A percentile compares a stretch with the other conserved stretches of the same genome.
phyloP scores from a whole-genome alignment of 257 asterid species.

The Nicotiana otophora region DNA sequence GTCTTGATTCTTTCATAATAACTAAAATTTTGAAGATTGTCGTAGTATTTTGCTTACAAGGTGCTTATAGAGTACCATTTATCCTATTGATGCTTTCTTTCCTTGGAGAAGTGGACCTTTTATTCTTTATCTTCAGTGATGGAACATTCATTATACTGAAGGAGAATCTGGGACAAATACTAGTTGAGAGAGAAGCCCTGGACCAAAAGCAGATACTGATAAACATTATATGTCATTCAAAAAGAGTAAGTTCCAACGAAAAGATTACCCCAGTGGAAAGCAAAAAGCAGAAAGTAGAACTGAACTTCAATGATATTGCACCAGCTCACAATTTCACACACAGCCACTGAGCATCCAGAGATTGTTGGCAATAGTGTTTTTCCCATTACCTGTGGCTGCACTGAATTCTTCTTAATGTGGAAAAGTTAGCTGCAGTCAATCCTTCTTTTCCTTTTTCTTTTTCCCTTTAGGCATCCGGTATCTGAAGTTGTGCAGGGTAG shows the following conservation, averaged over 20 bases:
- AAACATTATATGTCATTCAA: background rate
- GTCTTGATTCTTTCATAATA: background rate
- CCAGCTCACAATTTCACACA: slow-evolving; percentile 2
- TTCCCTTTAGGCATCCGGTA: background rate
- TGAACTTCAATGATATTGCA: slow-evolving; percentile 9
- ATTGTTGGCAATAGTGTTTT: background rate
- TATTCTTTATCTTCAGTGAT: background rate
- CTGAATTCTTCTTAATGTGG: background rate
- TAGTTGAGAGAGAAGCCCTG: background rate
- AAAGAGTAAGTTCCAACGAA: background rate
- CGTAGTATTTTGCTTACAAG: background rate
- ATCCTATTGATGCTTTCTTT: background rate
- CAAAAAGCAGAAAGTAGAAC: slow-evolving; percentile 8
- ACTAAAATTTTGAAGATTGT: background rate
- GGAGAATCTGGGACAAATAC: slow-evolving; percentile 2
- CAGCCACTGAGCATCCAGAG: background rate
- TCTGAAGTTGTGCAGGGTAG: background rate
- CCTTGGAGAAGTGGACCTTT: background rate
- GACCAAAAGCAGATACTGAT: slow-evolving; percentile 3
- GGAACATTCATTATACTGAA: background rate
- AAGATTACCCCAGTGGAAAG: slow-evolving; percentile 8
- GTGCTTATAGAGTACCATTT: slow-evolving; percentile 3
- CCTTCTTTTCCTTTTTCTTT: background rate
- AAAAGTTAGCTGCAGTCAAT: background rate
- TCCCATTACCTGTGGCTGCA: slow-evolving; percentile 1